Percentiles rank a stretch among this genome's conserved stretches.
phyloP scores from a whole-genome alignment of 352 stramenopile genomes.

The Sclerospora graminicola region DNA sequence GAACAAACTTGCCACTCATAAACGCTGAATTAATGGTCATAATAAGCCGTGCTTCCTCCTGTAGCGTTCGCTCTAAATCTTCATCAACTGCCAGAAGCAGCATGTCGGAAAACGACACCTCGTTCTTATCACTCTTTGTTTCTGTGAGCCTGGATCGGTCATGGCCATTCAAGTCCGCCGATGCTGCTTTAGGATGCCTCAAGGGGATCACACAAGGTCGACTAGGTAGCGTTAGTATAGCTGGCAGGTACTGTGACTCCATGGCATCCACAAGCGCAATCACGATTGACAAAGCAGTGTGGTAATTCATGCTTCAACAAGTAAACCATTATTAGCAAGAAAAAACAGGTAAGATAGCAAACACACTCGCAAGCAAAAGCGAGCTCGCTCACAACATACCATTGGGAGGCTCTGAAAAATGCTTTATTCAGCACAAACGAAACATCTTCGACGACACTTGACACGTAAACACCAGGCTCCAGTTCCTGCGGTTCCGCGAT shows the following conservation, averaged over 20 bases:
- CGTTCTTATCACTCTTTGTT: constrained; percentile 14
- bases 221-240: constrained; percentile 57
- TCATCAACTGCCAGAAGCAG: constrained; percentile 70
- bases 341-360: not conserved
- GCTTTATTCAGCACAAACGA: constrained; percentile 82
- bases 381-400: constrained; percentile 19
- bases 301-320: constrained; percentile 56
- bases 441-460: constrained; percentile 74
- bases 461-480: constrained; percentile 54
- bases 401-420: constrained; percentile 66
- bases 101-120: constrained; percentile 71
- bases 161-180: not conserved
- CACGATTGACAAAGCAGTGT: constrained; percentile 69
- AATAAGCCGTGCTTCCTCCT: constrained; percentile 71
- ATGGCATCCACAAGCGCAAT: constrained; percentile 78
- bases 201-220: constrained; percentile 50
- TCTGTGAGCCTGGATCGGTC: constrained; percentile 1
- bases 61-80: constrained; percentile 43
- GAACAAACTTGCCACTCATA: constrained; percentile 69
- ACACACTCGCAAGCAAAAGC: not conserved
- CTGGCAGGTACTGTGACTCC: constrained; percentile 68
- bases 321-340: not conserved
- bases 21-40: constrained; percentile 85
- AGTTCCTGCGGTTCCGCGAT: constrained; percentile 75
- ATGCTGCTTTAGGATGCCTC: constrained; percentile 7